Percentiles rank a stretch among this genome's conserved stretches.
These are phyloP conservation scores for Chaetoceros muelleri DNA, from an alignment of 108 stramenopile species.

Conservation along the genomic window DNA sequence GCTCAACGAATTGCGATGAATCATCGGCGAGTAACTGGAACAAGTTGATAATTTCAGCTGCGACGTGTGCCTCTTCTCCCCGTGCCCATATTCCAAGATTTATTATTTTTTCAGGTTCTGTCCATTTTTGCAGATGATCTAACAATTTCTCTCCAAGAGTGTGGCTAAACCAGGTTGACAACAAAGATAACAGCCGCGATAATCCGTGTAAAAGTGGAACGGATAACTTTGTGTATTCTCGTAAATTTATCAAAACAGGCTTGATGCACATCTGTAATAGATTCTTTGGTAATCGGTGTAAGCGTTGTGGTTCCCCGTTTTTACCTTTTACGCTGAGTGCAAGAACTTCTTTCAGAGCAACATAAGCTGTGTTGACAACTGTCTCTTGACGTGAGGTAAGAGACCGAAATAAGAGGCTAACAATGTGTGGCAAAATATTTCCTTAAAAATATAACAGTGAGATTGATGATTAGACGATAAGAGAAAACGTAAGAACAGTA, in stretches of 20 bases:
- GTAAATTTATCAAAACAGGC: conserved; percentile 66
- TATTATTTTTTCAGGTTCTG: conserved; percentile 52
- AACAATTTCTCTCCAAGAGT: conserved; percentile 76
- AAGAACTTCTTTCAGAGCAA: conserved; percentile 57
- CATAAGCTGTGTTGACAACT: conserved; percentile 48
- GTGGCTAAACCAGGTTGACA: conserved; percentile 80
- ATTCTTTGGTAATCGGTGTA: conserved; percentile 62
- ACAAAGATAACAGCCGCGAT: conserved; percentile 49
- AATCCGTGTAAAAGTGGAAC: conserved; percentile 58
- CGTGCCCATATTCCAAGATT: conserved; percentile 45
- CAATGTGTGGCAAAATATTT: conserved; percentile 74
- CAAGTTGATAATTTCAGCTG: conserved; percentile 60
- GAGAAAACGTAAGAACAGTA: background rate
- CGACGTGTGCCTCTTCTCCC: conserved; percentile 68
- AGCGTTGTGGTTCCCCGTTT: conserved; percentile 22
- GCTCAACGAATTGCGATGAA: conserved; percentile 72
- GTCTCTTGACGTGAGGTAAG: conserved; percentile 48
- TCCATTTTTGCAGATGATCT: conserved; percentile 75
- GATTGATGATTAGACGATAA: background rate
- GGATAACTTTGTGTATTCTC: conserved; percentile 66
- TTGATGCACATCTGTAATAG: conserved; percentile 76
- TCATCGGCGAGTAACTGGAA: conserved; percentile 55
- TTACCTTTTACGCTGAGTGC: conserved; percentile 34
- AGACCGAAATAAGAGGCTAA: conserved; percentile 70
- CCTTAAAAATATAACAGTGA: conserved; percentile 19